phyloP scores from a whole-genome alignment of 805 yeast species.

The Yarrowia sp. region DNA sequence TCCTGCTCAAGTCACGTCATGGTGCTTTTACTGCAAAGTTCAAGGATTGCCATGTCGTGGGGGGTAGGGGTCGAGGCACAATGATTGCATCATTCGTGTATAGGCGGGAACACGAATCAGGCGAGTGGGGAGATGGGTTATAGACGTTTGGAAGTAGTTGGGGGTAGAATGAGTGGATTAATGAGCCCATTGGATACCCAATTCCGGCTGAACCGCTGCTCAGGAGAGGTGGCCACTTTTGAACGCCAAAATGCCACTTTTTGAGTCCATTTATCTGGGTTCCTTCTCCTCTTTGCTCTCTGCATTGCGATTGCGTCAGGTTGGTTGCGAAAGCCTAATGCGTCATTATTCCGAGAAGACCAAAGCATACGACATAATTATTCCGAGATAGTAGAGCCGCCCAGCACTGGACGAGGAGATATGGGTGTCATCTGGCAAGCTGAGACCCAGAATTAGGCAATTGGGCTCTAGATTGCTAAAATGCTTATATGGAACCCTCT shows the following conservation, averaged over 20 bases:
- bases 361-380: not conserved
- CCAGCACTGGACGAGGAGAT: not conserved
- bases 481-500: too few relatives aligned
- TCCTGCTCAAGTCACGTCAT: constrained; percentile 7
- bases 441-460: too few relatives aligned
- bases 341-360: constrained; percentile 2
- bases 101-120: not conserved
- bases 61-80: not conserved
- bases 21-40: not conserved
- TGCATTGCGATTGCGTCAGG: constrained; percentile 11
- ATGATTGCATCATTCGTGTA: not conserved
- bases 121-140: too few relatives aligned
- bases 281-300: not conserved
- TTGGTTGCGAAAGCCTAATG: constrained; percentile 10
- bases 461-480: too few relatives aligned
- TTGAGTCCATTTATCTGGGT: not conserved
- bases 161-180: too few relatives aligned
- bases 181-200: too few relatives aligned
- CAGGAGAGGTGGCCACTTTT: too few relatives aligned
- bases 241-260: too few relatives aligned
- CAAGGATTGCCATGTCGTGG: not conserved
- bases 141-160: not conserved
- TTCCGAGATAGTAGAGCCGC: not conserved
- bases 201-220: too few relatives aligned
- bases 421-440: not conserved